phyloP scores from a whole-genome alignment of 106 monocot species.

The Apostasia ramifera region DNA sequence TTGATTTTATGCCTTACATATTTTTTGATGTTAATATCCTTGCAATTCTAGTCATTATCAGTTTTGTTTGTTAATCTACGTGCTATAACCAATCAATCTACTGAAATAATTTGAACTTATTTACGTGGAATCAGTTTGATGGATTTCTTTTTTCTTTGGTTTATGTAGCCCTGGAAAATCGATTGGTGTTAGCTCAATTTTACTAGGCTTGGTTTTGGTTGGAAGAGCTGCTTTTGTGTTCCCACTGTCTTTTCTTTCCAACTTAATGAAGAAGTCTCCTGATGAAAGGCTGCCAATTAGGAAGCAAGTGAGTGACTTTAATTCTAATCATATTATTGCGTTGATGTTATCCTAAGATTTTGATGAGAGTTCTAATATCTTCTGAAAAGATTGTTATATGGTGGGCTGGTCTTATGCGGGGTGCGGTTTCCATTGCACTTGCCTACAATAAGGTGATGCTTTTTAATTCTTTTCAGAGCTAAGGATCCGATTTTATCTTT shows the following conservation, averaged over 20 bases:
- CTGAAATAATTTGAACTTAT: too few relatives aligned
- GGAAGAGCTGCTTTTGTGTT: conserved; percentile 98
- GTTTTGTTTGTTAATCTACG: too few relatives aligned
- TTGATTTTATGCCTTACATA: too few relatives aligned
- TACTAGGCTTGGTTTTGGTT: conserved; percentile 60
- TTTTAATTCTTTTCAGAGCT: not conserved
- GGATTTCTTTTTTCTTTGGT: not conserved
- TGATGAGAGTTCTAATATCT: not conserved
- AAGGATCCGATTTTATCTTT: too few relatives aligned
- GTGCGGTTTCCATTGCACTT: conserved; percentile 98
- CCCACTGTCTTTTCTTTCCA: conserved; percentile 92
- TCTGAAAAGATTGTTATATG: conserved; percentile 78
- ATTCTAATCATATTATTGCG: not conserved
- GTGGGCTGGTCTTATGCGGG: conserved; percentile 99
- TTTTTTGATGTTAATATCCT: too few relatives aligned
- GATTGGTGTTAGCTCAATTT: conserved; percentile 73
- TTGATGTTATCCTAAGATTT: not conserved
- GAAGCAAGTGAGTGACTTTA: conserved; percentile 55
- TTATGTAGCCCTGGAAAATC: conserved; percentile 77
- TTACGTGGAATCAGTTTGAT: not conserved
- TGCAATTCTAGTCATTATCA: too few relatives aligned
- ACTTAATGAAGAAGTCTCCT: conserved; percentile 54
- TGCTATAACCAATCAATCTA: too few relatives aligned
- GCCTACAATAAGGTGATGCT: conserved; percentile 90
- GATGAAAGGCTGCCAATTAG: conserved; percentile 57